These are phyloP conservation scores for Ustilago shanxiensis DNA, from an alignment of 1,284 basidiomycete genomes.

Conservation along the genomic window DNA sequence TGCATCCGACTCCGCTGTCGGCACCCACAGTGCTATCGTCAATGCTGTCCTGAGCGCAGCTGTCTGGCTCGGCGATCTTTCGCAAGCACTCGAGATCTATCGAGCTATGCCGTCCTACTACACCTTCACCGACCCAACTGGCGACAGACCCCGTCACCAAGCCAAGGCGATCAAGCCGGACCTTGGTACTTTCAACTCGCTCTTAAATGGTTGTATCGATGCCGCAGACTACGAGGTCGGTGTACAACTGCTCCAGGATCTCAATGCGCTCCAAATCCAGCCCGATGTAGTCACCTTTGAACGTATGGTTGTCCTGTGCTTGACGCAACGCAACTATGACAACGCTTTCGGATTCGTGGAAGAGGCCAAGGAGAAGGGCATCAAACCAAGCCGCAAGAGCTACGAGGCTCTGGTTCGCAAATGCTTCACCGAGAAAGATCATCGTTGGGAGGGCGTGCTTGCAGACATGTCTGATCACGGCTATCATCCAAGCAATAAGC, in stretches of 20 bases:
- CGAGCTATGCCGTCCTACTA: constrained; percentile 17
- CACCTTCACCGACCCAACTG: background rate
- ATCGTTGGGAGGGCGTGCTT: constrained; percentile 45
- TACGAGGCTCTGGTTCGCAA: constrained; percentile 59
- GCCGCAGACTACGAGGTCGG: constrained; percentile 33
- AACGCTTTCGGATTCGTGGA: constrained; percentile 59
- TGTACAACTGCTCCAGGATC: constrained; percentile 32
- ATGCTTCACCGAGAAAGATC: constrained; percentile 46
- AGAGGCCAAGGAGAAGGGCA: constrained; percentile 42
- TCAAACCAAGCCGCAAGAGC: constrained; percentile 48
- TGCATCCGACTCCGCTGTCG: constrained; percentile 14
- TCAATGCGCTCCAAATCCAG: constrained; percentile 19
- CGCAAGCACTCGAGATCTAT: constrained; percentile 48
- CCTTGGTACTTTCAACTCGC: constrained; percentile 45
- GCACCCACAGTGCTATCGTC: constrained; percentile 28
- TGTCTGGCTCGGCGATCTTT: constrained; percentile 26
- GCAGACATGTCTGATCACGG: constrained; percentile 56
- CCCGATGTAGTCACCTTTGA: constrained; percentile 55
- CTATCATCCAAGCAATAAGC: constrained; percentile 21
- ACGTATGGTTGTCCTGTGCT: constrained; percentile 50
- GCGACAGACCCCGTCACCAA: background rate
- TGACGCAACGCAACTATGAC: constrained; percentile 53
- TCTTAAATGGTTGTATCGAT: constrained; percentile 50
- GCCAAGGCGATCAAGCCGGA: constrained; percentile 14
- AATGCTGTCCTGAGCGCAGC: constrained; percentile 48